Base-by-base conservation (phyloP, 768 basidiomycete genomes). In the Leucocoprinus leucothites region DNA sequence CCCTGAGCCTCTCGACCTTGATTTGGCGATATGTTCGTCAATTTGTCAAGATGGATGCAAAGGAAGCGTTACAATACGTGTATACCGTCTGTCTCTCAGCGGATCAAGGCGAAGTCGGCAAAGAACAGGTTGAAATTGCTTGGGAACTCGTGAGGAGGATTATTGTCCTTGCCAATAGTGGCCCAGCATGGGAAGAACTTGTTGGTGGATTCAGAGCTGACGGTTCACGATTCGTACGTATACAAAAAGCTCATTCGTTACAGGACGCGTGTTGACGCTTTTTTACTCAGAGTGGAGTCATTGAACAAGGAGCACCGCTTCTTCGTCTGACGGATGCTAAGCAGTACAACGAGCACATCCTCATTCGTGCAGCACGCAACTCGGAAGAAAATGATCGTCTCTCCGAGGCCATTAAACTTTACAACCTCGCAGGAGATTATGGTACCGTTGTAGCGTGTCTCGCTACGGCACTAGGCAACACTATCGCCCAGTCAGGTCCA, bases 11-110 rank as follows among this genome's bases (percentile, higher is more conserved):
- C 19, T 82, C 93, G 0, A 90, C 91, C 2, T 69, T 98, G 19
- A 82, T 94, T 56, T 94, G 94, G 84, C 89, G 94, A 14, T 98
- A 99, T 65, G 85, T 97, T 42, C 84, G 93, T 34, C 89, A 88
- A 57, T 97, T 98, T 66, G 90, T 89, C 24, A 91, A 88, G 71
- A 84, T 92, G 80, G 96, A 97, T 61, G 89, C 95, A 0, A 87
- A 89, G 64, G 91, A 95, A 63, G 96, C 95, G 0, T 71, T 99
- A 48, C 94, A 99, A 70, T 98, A 98, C 61, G 89, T 95, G 21
- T 94, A 94, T 65, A 89, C 89, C 56, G 80, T 97, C 5, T 84
- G 86, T 53, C 79, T 98, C 5, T 80, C 82, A 24, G 77, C 85
- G 7, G 93, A 96, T 66, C 85, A 90, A 60, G 71, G 69, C 1